A percentile compares a stretch with the other conserved stretches of the same genome.
These are phyloP conservation scores for Stephania japonica DNA, from an alignment of 164 flowering plant genomes.

Conservation along the genomic window DNA sequence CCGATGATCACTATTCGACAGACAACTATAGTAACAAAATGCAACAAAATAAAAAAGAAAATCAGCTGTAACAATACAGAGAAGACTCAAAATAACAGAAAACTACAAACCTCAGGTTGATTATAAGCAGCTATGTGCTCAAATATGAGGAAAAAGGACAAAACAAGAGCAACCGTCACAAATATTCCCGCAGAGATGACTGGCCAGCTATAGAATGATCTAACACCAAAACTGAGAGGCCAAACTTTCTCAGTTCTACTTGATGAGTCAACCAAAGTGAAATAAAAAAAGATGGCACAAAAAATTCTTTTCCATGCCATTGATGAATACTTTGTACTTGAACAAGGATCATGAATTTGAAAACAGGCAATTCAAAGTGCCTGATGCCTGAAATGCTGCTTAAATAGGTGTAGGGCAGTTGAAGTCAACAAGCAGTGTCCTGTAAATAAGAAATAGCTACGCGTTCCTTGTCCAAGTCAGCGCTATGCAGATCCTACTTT, in stretches of 20 bases:
- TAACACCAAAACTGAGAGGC: slow-evolving; percentile 33
- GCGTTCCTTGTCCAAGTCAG: neutral
- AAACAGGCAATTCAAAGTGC: neutral
- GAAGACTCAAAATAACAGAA: neutral
- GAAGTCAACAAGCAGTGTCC: neutral
- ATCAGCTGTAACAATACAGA: neutral
- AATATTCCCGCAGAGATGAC: slow-evolving; percentile 69
- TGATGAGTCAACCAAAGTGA: slow-evolving; percentile 46
- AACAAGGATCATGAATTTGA: neutral
- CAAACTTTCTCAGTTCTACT: slow-evolving; percentile 39
- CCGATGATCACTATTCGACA: neutral
- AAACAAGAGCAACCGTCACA: slow-evolving; percentile 70
- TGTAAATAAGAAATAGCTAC: neutral
- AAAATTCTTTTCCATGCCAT: slow-evolving; percentile 50
- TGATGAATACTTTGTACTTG: neutral
- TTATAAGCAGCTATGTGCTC: slow-evolving; percentile 90
- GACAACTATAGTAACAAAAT: neutral
- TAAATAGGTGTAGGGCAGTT: neutral
- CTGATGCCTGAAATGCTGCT: neutral
- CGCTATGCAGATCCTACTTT: neutral
- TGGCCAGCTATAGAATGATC: slow-evolving; percentile 57
- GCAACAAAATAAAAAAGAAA: neutral
- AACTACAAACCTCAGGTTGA: slow-evolving; percentile 79
- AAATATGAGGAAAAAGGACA: slow-evolving; percentile 72
- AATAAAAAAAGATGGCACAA: slow-evolving; percentile 31